These are phyloP conservation scores for Calonectria ilicicola DNA, from an alignment of 2,329 filamentous ascomycete species.

Conservation along the genomic window DNA sequence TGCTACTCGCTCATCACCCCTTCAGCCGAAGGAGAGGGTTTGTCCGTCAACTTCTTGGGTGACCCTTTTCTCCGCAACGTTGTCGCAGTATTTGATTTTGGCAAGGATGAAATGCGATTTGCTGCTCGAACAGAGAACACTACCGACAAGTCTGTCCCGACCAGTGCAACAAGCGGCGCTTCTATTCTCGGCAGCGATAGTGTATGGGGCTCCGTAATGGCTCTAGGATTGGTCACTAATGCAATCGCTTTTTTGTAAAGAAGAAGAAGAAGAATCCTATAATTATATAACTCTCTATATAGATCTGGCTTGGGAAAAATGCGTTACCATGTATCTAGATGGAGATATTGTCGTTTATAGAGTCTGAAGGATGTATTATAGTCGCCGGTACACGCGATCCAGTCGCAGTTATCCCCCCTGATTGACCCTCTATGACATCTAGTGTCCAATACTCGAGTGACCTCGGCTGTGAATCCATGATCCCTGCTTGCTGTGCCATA, in stretches of 20 bases:
- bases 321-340: neutral
- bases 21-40: neutral
- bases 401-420: neutral
- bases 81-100: slow-evolving; percentile 62
- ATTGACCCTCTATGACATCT: slow-evolving; percentile 4
- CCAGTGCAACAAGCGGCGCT: neutral
- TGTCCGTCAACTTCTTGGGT: slow-evolving; percentile 52
- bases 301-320: neutral
- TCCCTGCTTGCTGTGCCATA: neutral
- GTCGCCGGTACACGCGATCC: neutral
- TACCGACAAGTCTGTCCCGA: neutral
- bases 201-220: neutral
- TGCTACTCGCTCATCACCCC: slow-evolving; percentile 22
- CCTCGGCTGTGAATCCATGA: neutral
- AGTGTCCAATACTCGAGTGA: slow-evolving; percentile 17
- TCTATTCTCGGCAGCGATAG: neutral
- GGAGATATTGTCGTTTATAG: neutral
- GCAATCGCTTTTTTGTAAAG: neutral
- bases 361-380: neutral
- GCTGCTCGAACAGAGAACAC: slow-evolving; percentile 35
- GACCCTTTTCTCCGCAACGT: slow-evolving; percentile 63
- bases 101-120: slow-evolving; percentile 59
- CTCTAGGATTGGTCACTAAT: neutral
- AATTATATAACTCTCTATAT: neutral
- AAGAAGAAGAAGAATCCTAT: too few species aligned